Evolutionary conservation across 352 stramenopile species (phyloP), one percentile per base, ranked within the genome.

Genomic region (Labyrinthula sp.): DNA sequence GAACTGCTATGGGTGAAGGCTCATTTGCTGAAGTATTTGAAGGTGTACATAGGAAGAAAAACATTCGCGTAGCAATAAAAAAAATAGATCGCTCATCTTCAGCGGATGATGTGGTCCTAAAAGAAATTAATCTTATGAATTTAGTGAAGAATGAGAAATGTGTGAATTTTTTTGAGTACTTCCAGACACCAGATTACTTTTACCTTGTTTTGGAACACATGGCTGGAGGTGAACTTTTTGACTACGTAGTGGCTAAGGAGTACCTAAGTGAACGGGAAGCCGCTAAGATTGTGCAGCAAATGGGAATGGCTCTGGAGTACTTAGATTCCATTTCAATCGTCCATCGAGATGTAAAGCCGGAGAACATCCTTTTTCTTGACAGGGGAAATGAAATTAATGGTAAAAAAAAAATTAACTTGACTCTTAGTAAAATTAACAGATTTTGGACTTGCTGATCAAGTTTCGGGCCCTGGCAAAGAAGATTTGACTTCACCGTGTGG

Each of bases 371-470:
- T 54, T 52, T n/a, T n/a, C n/a, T n/a, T n/a, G n/a, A 52, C 35
- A 35, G 43, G 14, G 34, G 23, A 14, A 52, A 52, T 20, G 43
- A 9, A 3, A 43, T 35, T 10, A 29, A 43, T 28, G 43, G 31
- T 10, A 52, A 52, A 31, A 52, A n/a, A n/a, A n/a, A n/a, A n/a
- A n/a, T n/a, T n/a, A n/a, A n/a, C n/a, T n/a, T n/a, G n/a, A n/a
- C n/a, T n/a, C n/a, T n/a, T n/a, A n/a, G n/a, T 89, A 21, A 77
- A 88, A 59, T 52, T 92, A 26, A 89, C 77, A 47, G 79, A 92
- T 64, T 92, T 92, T 50, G 79, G 79, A 0, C 59, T 91, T 8
- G 84, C 76, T 26, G 71, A 83, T 29, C 87, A 89, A 39, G 77
- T 89, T 9, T 77, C 78, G 1, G 76, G 89, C 52, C 74, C 84